These are phyloP conservation scores for Colletotrichum sp. DNA, from an alignment of 2,329 filamentous ascomycete genomes.

Conservation along the genomic window DNA sequence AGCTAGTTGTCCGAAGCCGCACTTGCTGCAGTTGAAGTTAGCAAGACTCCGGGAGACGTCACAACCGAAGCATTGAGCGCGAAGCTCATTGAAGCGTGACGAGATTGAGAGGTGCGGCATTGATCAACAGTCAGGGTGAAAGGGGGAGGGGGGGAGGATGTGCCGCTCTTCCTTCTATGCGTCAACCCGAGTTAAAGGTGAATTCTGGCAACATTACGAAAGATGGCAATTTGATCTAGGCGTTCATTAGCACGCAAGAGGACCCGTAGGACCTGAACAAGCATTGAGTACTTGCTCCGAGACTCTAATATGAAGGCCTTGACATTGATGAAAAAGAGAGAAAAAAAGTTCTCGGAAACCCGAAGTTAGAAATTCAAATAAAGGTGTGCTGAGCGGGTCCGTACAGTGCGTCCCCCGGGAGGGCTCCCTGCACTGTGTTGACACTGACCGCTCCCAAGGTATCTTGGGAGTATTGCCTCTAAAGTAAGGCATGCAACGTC, in stretches of 20 bases:
- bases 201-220: slow-evolving; percentile 71
- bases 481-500: not conserved
- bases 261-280: slow-evolving; percentile 85
- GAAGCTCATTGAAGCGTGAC: not conserved
- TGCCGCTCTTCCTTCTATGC: slow-evolving; percentile 51
- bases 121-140: not conserved
- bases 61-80: slow-evolving; percentile 21
- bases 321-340: slow-evolving; percentile 72
- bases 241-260: slow-evolving; percentile 97
- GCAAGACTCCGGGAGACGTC: slow-evolving; percentile 67
- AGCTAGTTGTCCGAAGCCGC: slow-evolving; percentile 85
- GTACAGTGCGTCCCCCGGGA: not conserved
- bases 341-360: slow-evolving; percentile 37
- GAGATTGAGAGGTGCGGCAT: not conserved
- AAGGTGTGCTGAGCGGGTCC: slow-evolving; percentile 58
- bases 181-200: slow-evolving; percentile 50
- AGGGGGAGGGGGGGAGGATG: slow-evolving; percentile 24
- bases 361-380: slow-evolving; percentile 80
- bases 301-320: slow-evolving; percentile 99
- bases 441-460: not conserved
- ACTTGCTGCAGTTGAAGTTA: slow-evolving; percentile 82
- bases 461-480: not conserved
- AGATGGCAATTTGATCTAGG: slow-evolving; percentile 83
- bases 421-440: not conserved
- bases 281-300: slow-evolving; percentile 92